A percentile compares a stretch with the other conserved stretches of the same genome.
Conservation (phyloP, 2,329 filamentous ascomycete genomes). For the Stachybotrys elegans region DNA sequence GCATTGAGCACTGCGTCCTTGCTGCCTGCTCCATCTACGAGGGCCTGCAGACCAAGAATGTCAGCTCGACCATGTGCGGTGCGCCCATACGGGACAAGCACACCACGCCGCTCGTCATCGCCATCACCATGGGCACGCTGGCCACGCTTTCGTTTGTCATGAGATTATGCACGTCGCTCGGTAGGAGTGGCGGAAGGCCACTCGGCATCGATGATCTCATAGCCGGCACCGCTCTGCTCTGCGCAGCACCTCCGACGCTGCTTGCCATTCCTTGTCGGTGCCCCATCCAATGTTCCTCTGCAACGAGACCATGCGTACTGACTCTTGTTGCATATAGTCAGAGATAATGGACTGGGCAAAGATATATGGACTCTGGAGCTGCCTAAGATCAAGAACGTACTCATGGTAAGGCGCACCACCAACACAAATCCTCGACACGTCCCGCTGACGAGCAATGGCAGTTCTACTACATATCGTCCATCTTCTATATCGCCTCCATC, state of each 20-base stretch:
- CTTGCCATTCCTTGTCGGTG: too few relatives aligned
- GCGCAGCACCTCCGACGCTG: too few relatives aligned
- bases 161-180: too few relatives aligned
- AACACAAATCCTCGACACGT: background rate
- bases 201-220: too few relatives aligned
- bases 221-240: too few relatives aligned
- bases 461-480: constrained; percentile 17
- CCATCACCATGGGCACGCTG: too few relatives aligned
- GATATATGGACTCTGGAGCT: background rate
- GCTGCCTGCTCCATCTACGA: background rate
- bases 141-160: too few relatives aligned
- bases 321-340: background rate
- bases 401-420: constrained; percentile 20
- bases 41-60: background rate
- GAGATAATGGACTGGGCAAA: background rate
- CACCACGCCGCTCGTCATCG: too few relatives aligned
- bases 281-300: too few relatives aligned
- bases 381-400: constrained; percentile 20
- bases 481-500: constrained; percentile 17
- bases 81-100: background rate
- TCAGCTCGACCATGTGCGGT: background rate
- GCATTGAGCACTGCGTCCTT: background rate
- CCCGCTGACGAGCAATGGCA: constrained; percentile 3
- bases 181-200: too few relatives aligned
- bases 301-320: background rate